Conservation (phyloP, 306 rosid species). For the Boehmeria nivea region DNA sequence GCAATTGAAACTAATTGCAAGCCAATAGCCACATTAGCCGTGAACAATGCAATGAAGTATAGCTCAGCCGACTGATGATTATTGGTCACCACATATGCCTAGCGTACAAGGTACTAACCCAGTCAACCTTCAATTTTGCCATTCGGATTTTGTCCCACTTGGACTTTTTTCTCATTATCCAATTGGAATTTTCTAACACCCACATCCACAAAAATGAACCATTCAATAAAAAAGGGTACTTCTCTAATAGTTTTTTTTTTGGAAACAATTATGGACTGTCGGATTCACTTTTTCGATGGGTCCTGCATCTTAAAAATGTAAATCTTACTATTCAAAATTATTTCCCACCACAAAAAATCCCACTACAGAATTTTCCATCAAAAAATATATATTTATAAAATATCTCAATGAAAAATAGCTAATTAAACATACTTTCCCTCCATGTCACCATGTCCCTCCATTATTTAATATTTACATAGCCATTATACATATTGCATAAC, state of each 20-base stretch:
- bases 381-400: background rate
- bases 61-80: conserved; percentile 6
- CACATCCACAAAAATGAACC: background rate
- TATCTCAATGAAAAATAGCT: background rate
- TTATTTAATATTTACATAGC: background rate
- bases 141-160: conserved; percentile 7
- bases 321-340: too few relatives aligned
- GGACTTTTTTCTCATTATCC: background rate
- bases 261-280: too few relatives aligned
- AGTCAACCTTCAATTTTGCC: conserved; percentile 28
- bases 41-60: too few relatives aligned
- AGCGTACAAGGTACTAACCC: background rate
- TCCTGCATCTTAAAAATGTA: too few relatives aligned
- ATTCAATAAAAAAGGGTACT: too few relatives aligned
- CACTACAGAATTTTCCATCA: too few relatives aligned
- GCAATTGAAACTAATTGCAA: too few relatives aligned
- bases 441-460: background rate
- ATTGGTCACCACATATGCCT: conserved; percentile 8
- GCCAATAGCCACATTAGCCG: too few relatives aligned
- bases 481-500: background rate
- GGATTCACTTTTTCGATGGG: too few relatives aligned
- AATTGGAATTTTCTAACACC: background rate
- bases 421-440: background rate
- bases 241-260: too few relatives aligned
- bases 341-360: too few relatives aligned